Evolutionary conservation across 768 basidiomycete species (phyloP).

Genomic region (Boletellus emodensis): DNA sequence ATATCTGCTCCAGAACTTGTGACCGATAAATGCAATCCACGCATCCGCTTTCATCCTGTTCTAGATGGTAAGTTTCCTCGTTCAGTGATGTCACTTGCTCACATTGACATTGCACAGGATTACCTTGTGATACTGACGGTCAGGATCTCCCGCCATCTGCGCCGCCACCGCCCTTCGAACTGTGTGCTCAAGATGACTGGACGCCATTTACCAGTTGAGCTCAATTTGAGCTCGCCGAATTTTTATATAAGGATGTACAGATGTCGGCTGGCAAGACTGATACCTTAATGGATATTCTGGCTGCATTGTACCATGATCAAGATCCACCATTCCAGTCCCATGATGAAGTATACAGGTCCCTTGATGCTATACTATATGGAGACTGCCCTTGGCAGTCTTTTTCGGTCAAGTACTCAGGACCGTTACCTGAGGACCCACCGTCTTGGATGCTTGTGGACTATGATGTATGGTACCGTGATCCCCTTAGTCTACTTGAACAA

Average conservation of each 20-base stretch:
- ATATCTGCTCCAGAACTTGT: not conserved
- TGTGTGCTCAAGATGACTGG: not conserved
- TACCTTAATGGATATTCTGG: conserved; percentile 20
- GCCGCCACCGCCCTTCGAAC: not conserved
- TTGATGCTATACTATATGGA: conserved; percentile 34
- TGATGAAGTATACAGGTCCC: conserved; percentile 29
- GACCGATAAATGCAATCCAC: not conserved
- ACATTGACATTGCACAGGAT: not conserved
- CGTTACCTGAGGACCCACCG: conserved; percentile 6
- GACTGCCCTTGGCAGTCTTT: conserved; percentile 37
- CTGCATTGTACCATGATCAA: not conserved
- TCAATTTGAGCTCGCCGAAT: not conserved
- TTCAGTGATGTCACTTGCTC: not conserved
- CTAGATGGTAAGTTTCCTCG: not conserved
- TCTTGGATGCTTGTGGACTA: conserved; percentile 26
- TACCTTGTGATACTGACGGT: not conserved
- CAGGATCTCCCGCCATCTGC: not conserved
- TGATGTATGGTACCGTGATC: conserved; percentile 26
- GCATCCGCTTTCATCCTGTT: not conserved
- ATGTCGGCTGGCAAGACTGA: conserved; percentile 25
- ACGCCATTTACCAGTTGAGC: not conserved
- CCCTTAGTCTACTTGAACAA: not conserved
- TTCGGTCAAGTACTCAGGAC: conserved; percentile 23
- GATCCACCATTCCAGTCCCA: conserved; percentile 25
- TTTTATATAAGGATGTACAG: conserved; percentile 8